Evolutionary conservation across 2,329 filamentous ascomycete species (phyloP).

Genomic region (Nigrograna mackinnonii): DNA sequence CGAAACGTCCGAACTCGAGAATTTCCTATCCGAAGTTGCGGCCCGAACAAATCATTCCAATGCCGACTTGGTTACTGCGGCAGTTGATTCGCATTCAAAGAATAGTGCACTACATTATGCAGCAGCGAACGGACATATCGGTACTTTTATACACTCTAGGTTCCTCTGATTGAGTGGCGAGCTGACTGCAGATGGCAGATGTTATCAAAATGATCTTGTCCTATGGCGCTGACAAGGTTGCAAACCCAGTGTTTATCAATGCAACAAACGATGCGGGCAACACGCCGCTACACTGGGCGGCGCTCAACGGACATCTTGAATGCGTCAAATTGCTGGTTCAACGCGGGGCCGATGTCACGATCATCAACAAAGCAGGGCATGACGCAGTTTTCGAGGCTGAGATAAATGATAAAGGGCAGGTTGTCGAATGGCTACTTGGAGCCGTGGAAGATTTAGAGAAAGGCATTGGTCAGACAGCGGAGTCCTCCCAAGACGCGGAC

Average conservation of each 20-base stretch:
- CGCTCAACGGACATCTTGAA: constrained; percentile 82
- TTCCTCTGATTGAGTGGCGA: constrained; percentile 1
- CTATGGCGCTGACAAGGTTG: constrained; percentile 22
- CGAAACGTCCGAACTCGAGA: constrained; percentile 70
- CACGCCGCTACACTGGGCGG: constrained; percentile 92
- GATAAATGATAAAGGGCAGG: constrained; percentile 52
- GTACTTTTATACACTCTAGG: constrained; percentile 49
- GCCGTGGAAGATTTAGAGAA: constrained; percentile 48
- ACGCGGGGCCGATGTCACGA: constrained; percentile 74
- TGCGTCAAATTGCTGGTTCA: constrained; percentile 78
- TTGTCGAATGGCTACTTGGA: constrained; percentile 52
- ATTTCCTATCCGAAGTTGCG: constrained; percentile 62
- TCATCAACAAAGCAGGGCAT: constrained; percentile 83
- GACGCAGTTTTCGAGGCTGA: constrained; percentile 58
- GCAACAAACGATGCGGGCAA: constrained; percentile 80
- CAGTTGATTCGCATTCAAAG: constrained; percentile 74
- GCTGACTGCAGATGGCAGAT: constrained; percentile 30
- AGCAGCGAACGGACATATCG: constrained; percentile 83
- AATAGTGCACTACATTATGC: constrained; percentile 88
- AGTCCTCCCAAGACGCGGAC: constrained; percentile 37
- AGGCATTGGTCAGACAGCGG: constrained; percentile 39
- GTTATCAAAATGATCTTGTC: constrained; percentile 45
- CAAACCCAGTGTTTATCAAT: constrained; percentile 58
- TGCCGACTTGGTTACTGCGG: constrained; percentile 67
- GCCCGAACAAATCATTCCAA: constrained; percentile 63